phyloP scores from a whole-genome alignment of 768 basidiomycete genomes.

The Phaeotremella skinneri region DNA sequence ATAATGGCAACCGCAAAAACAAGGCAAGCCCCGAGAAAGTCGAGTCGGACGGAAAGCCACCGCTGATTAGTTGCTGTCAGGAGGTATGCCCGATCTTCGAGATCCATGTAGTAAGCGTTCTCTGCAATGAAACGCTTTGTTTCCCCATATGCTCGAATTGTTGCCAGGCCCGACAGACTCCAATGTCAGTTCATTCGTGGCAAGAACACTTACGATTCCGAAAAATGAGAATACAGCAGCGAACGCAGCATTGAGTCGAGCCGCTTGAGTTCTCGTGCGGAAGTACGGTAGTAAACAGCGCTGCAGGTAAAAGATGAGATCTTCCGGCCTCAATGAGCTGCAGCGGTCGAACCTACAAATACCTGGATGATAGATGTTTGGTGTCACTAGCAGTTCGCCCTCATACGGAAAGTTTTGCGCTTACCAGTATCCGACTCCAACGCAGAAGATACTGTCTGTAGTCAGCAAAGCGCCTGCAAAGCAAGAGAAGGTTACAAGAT shows the following conservation, averaged over 20 bases:
- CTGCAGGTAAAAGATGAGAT: constrained; percentile 59
- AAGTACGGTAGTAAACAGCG: constrained; percentile 76
- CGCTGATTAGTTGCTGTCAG: constrained; percentile 74
- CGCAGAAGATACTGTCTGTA: constrained; percentile 28
- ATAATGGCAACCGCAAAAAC: constrained; percentile 63
- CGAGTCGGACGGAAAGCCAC: constrained; percentile 80
- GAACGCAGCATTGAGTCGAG: constrained; percentile 74
- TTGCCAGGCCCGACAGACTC: constrained; percentile 52
- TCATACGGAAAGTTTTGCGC: constrained; percentile 3
- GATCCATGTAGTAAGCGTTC: constrained; percentile 73
- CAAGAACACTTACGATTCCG: constrained; percentile 71
- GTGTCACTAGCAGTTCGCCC: neutral
- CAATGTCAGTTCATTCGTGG: neutral
- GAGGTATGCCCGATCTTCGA: constrained; percentile 83
- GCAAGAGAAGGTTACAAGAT: neutral
- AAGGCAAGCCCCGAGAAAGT: constrained; percentile 69
- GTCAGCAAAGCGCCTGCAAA: neutral
- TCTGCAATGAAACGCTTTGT: constrained; percentile 68
- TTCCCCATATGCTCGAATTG: constrained; percentile 84
- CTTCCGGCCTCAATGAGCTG: neutral
- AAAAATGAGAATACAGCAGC: constrained; percentile 83
- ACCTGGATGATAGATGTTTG: constrained; percentile 20
- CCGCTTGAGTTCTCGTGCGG: constrained; percentile 76
- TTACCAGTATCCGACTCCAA: constrained; percentile 40
- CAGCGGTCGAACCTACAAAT: constrained; percentile 16